Percentiles rank a stretch among this genome's conserved stretches.
These are phyloP conservation scores for Elongisporangium undulatum DNA, from an alignment of 352 stramenopile genomes.

Conservation along the genomic window DNA sequence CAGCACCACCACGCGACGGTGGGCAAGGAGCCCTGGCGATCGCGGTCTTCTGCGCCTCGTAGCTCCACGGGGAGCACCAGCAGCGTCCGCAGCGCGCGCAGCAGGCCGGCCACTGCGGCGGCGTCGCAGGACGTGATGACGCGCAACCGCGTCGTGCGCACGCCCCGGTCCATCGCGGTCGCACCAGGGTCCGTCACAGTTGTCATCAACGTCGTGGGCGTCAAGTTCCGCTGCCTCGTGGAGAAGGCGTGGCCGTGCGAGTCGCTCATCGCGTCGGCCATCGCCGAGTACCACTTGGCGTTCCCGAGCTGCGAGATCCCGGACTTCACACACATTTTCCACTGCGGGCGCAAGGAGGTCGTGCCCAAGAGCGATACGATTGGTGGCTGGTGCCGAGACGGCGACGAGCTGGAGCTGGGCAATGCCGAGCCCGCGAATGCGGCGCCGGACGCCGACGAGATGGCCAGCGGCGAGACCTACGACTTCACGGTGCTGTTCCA, in stretches of 20 bases:
- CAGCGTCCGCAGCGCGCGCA: constrained; percentile 2
- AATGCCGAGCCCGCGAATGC: constrained; percentile 24
- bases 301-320: constrained; percentile 68
- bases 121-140: constrained; percentile 12
- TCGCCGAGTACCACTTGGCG: constrained; percentile 53
- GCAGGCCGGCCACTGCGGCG: not conserved
- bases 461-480: constrained; percentile 19
- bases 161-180: constrained; percentile 3
- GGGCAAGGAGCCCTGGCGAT: not conserved
- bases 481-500: constrained; percentile 84
- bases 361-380: constrained; percentile 48
- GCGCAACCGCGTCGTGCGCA: constrained; percentile 20
- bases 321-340: constrained; percentile 71
- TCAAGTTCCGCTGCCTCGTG: constrained; percentile 50
- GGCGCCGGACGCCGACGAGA: constrained; percentile 1
- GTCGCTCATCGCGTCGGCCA: constrained; percentile 49
- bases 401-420: constrained; percentile 64
- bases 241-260: constrained; percentile 63
- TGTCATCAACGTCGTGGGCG: constrained; percentile 36
- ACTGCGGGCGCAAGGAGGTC: constrained; percentile 49
- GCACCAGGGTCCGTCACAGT: constrained; percentile 36
- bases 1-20: not conserved
- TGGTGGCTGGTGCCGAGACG: constrained; percentile 35
- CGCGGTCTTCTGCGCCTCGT: not conserved
- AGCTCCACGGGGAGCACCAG: constrained; percentile 4